These are phyloP conservation scores for Fomitopsis palustris DNA, from an alignment of 1,284 basidiomycete genomes.

Conservation along the genomic window DNA sequence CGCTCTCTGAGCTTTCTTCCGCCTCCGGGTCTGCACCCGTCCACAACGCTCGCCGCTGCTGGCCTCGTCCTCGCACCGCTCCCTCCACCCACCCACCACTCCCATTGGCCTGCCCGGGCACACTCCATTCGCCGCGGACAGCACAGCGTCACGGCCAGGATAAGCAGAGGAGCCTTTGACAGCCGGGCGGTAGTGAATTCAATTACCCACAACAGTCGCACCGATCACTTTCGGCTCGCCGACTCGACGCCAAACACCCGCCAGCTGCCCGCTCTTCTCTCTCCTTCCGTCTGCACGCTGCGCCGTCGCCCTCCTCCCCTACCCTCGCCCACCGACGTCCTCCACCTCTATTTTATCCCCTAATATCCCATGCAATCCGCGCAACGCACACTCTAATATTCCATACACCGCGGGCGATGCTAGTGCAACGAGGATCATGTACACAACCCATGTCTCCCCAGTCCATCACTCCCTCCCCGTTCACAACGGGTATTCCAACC, in stretches of 20 bases:
- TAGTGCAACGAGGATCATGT: constrained; percentile 64
- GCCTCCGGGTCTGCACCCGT: constrained; percentile 8
- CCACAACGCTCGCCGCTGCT: neutral
- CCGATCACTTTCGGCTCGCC: constrained; percentile 16
- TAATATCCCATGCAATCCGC: constrained; percentile 17
- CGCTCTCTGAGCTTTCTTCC: constrained; percentile 3
- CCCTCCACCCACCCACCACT: constrained; percentile 1
- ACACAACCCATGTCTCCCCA: constrained; percentile 54
- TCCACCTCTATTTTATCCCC: constrained; percentile 17
- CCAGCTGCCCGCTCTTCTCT: constrained; percentile 15
- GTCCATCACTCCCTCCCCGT: constrained; percentile 36
- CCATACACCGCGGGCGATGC: constrained; percentile 33
- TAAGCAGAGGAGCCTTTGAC: constrained; percentile 2
- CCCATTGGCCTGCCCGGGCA: neutral
- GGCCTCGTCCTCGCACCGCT: neutral
- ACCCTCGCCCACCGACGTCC: constrained; percentile 7
- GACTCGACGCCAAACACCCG: constrained; percentile 19
- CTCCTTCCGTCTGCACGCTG: constrained; percentile 6
- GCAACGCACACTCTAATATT: constrained; percentile 24
- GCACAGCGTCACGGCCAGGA: constrained; percentile 1
- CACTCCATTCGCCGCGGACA: neutral
- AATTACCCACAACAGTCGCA: constrained; percentile 12
- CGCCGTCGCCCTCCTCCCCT: constrained; percentile 9
- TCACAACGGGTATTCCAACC: constrained; percentile 23
- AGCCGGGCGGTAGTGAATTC: constrained; percentile 12